A percentile compares a stretch with the other conserved stretches of the same genome.
phyloP scores from a whole-genome alignment of 2,329 filamentous ascomycete genomes.

The Celoporthe dispersa region DNA sequence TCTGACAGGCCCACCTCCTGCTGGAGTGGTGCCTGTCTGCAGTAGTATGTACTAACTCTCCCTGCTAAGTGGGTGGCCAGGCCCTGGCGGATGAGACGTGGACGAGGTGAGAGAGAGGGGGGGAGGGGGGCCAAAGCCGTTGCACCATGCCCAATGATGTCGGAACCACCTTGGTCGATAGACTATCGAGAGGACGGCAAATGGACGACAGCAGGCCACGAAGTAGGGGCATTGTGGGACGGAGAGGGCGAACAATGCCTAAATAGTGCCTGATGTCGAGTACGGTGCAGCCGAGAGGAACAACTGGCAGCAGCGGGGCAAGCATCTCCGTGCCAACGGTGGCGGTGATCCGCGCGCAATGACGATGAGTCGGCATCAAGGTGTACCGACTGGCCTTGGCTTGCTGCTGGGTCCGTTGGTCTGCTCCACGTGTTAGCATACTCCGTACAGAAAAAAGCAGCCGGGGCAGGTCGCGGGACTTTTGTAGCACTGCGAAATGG shows the following conservation, averaged over 20 bases:
- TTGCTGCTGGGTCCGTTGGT: constrained; percentile 15
- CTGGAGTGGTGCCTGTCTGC: constrained; percentile 12
- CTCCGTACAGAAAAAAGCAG: not conserved
- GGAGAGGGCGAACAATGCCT: not conserved
- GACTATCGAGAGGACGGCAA: not conserved
- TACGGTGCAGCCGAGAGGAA: constrained; percentile 10
- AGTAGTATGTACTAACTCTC: constrained; percentile 14
- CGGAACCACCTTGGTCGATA: not conserved
- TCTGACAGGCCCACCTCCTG: constrained; percentile 25
- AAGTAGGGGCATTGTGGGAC: constrained; percentile 6
- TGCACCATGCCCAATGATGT: constrained; percentile 6
- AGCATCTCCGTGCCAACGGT: constrained; percentile 13
- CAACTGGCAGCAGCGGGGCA: constrained; percentile 13
- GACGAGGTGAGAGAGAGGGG: constrained; percentile 2
- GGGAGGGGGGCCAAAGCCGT: constrained; percentile 1
- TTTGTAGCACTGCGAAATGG: constrained; percentile 19
- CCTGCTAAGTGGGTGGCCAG: constrained; percentile 15
- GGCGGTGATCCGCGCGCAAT: constrained; percentile 1
- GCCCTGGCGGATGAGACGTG: constrained; percentile 13
- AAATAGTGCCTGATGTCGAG: not conserved
- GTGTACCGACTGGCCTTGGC: constrained; percentile 3
- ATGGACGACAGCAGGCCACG: constrained; percentile 10
- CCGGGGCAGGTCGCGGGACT: constrained; percentile 11
- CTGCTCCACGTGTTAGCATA: constrained; percentile 22
- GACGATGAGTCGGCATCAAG: constrained; percentile 9